These are phyloP conservation scores for Thinopyrum elongatum DNA, from an alignment of 176 grass and related monocot genomes.

Conservation along the genomic window DNA sequence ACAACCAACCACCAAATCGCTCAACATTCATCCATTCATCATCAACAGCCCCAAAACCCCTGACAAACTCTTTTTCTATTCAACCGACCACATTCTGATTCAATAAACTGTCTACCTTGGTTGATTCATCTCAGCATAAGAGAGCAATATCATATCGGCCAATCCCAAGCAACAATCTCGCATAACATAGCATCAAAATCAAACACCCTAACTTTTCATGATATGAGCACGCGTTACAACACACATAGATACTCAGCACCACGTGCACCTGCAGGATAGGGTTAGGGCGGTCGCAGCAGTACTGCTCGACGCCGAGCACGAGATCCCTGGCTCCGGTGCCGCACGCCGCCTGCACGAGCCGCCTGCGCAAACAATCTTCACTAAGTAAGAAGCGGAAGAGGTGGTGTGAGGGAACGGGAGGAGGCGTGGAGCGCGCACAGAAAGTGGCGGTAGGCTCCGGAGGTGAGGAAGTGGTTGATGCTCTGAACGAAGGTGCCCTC, in stretches of 20 bases:
- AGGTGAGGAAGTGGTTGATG: constrained; percentile 86
- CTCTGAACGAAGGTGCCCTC: constrained; percentile 92
- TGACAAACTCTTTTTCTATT: not conserved
- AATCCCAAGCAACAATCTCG: not conserved
- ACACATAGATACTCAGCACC: not conserved
- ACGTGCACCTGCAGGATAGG: constrained; percentile 73
- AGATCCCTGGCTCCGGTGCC: constrained; percentile 78
- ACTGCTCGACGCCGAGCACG: constrained; percentile 72
- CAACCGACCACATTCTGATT: not conserved
- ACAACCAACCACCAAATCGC: not conserved
- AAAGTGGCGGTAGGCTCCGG: constrained; percentile 89
- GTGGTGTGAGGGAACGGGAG: not conserved
- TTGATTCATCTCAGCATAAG: not conserved
- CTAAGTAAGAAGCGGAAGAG: not conserved
- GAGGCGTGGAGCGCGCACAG: constrained; percentile 44
- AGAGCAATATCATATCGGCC: not conserved
- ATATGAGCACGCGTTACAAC: not conserved
- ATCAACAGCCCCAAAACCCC: not conserved
- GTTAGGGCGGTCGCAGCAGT: constrained; percentile 93
- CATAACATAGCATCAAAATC: not conserved
- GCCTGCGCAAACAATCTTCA: constrained; percentile 44
- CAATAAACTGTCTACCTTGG: not conserved
- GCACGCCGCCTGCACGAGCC: constrained; percentile 64
- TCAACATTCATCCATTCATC: not conserved
- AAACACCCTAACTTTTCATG: not conserved